Base-by-base conservation (phyloP, 208 protist species). In the Trypanosoma melophagium region DNA sequence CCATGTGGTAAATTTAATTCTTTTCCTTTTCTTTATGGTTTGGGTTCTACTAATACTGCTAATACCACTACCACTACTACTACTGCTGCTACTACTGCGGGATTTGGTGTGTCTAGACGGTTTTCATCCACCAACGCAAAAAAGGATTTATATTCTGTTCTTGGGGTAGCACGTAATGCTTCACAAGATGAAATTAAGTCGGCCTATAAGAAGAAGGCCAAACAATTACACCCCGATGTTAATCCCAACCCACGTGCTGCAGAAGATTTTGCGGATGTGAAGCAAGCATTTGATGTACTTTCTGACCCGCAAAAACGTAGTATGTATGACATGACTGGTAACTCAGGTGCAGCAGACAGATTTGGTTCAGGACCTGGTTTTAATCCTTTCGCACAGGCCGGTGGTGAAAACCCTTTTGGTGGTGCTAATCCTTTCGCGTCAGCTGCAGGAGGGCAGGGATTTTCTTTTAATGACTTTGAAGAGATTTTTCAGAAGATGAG, bases 321-420 rank as follows among this genome's bases (percentile, higher is more conserved):
- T 72, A 90, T 94, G 83, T 96, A 94, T 64, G 91, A 96, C 73
- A 92, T 92, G 87, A 96, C 91, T 1, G 91, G 91, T 31, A 92
- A 89, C 68, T 80, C 86, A 1, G 84, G 66, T 61, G 83, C 81
- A n/a, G 81, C 81, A 49, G 79, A 77, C 55, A 80, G 70, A 55
- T 87, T 87, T 63, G 80, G 79, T 28, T 60, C 78, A 22, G 80
- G 77, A 25, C 80, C 77, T 35, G 78, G 78, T 44, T 80, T 76
- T 53, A 84, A 84, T 50, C 76, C 76, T 10, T 75, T 77, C 45
- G 66, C 65, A 19, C 58, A 77, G 49, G 76, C 64, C 12, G 65
- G 73, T 3, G 73, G 73, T 17, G 73, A 72, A 62, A 74, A 74
- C 57, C 69, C 69, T 0, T 78, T 78, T 63, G 73, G 63, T 3